Conservation (phyloP, 257 asterid genomes). For the Solanum etuberosum region DNA sequence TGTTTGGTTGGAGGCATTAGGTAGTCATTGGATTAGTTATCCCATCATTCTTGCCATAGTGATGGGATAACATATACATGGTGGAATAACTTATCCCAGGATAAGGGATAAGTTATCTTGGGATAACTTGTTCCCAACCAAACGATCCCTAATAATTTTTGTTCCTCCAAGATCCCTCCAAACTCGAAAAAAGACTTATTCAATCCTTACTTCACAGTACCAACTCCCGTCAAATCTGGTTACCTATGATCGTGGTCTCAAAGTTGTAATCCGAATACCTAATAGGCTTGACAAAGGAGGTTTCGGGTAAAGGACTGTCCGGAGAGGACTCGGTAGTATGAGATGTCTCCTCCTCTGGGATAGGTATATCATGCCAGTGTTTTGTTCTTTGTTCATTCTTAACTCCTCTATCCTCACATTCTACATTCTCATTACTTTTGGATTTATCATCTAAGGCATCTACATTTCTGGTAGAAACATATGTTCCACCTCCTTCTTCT, state of each 20-base stretch:
- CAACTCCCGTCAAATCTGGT: neutral
- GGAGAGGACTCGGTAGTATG: neutral
- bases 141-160: neutral
- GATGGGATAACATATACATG: no score
- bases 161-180: no score
- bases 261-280: neutral
- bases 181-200: neutral
- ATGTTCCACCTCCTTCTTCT: neutral
- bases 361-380: neutral
- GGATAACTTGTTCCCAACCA: neutral
- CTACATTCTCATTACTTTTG: neutral
- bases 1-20: no score
- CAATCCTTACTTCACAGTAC: neutral
- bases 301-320: neutral
- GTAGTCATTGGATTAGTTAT: no score
- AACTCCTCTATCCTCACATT: no score
- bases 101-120: no score
- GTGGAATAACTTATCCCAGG: no score
- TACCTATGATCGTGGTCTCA: neutral
- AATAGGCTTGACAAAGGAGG: neutral
- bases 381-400: neutral
- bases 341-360: neutral
- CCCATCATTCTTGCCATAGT: no score
- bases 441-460: no score
- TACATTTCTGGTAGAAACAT: neutral